These are phyloP conservation scores for Globisporangium camurandrum DNA, from an alignment of 352 stramenopile genomes.

Conservation along the genomic window DNA sequence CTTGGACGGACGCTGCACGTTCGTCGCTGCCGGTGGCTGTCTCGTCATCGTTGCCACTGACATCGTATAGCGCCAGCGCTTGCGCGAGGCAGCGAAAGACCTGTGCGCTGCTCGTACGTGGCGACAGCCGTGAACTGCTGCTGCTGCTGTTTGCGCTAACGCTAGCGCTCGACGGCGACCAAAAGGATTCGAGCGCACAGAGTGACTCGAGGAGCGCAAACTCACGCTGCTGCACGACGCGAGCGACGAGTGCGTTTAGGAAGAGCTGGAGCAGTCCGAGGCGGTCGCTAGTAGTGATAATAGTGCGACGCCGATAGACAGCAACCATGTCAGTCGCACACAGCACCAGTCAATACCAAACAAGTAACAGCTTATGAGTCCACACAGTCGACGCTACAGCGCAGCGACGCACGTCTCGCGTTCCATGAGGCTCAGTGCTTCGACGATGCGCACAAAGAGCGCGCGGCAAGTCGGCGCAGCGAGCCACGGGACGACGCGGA, in stretches of 20 bases:
- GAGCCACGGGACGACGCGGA: slow-evolving; percentile 51
- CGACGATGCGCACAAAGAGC: slow-evolving; percentile 43
- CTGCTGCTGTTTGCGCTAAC: not conserved
- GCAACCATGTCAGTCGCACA: too few relatives aligned
- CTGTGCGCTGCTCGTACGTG: slow-evolving; percentile 28
- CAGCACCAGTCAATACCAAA: too few relatives aligned
- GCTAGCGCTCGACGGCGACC: slow-evolving; percentile 19
- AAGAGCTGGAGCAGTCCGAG: slow-evolving; percentile 33
- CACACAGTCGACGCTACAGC: not conserved
- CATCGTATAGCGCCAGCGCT: slow-evolving; percentile 17
- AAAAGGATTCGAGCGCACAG: slow-evolving; percentile 37
- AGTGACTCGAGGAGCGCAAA: slow-evolving; percentile 49
- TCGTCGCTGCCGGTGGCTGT: not conserved
- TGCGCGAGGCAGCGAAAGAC: slow-evolving; percentile 49
- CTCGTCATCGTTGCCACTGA: not conserved
- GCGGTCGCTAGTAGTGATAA: slow-evolving; percentile 22
- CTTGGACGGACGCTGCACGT: slow-evolving; percentile 16
- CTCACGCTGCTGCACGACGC: slow-evolving; percentile 29
- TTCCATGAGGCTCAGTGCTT: slow-evolving; percentile 58
- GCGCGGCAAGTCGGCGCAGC: slow-evolving; percentile 31
- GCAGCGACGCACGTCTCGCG: slow-evolving; percentile 36
- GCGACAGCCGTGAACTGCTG: slow-evolving; percentile 20
- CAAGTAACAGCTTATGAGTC: too few relatives aligned
- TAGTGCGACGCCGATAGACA: too few relatives aligned
- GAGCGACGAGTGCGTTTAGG: slow-evolving; percentile 28